Evolutionary conservation across 106 monocot genomes (phyloP), one percentile per base, ranked within the genome.

Genomic region (Iris macrosiphon): DNA sequence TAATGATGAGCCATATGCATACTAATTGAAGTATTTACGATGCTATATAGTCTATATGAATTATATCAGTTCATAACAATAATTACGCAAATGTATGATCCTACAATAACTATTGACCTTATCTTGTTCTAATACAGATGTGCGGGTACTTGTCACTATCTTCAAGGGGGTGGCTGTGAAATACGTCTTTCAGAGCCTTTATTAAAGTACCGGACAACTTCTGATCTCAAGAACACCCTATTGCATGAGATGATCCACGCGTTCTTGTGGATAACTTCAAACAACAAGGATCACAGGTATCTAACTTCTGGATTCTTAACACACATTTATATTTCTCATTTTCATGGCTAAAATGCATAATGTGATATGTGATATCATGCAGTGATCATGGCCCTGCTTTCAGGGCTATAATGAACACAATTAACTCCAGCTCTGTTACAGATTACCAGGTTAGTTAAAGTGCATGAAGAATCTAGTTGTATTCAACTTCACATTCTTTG

Each of bases 191-290:
- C 72, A n/a, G 48, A 71, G 52, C 55, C 54, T 6, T 20, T 66
- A 22, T 30, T 78, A 21, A 71, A 54, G n/a, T 66, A 31, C 12
- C 62, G 48, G 6, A 45, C 66, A 15, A 29, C 31, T 43, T 20
- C 34, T 45, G 71, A 78, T 62, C 40, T 71, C 19, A 78, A 78
- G 46, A 78, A 67, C 32, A 53, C 57, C 4, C 40, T 78, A 41
- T 43, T 78, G 6, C 77, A 78, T 67, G 66, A 78, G 29, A 78
- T 78, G 77, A 72, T 78, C 33, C 77, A 78, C 62, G 77, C 77
- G 15, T 76, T 58, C 42, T 52, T 78, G 51, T 78, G 65, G 65
- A 61, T 72, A 7, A 57, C 66, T 23, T 1, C 56, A 7, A 46
- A 57, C 39, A 72, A 67, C 41, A 62, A 9, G 32, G 45, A 71